Evolutionary conservation across 208 protist genomes (phyloP).

Genomic region (Leishmania turanica): DNA sequence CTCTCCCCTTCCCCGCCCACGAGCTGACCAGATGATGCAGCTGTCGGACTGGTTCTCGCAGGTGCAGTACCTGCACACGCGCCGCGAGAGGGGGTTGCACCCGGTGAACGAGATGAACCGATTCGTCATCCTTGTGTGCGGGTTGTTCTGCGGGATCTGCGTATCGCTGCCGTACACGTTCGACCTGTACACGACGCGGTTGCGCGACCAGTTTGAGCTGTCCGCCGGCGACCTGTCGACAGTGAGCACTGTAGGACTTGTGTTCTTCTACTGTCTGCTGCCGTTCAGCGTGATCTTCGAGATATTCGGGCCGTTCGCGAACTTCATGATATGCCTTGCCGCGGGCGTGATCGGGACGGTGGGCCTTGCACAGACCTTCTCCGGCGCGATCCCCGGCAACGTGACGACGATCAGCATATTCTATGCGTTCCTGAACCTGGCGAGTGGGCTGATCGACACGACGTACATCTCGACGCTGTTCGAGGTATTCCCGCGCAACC

Average conservation of each 20-base stretch:
- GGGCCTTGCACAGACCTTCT: slow-evolving; percentile 36
- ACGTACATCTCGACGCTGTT: slow-evolving; percentile 42
- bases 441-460: slow-evolving; percentile 37
- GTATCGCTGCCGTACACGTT: slow-evolving; percentile 47
- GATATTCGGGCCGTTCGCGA: slow-evolving; percentile 29
- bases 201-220: slow-evolving; percentile 33
- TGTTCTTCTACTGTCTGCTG: slow-evolving; percentile 44
- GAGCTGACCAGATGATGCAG: slow-evolving; percentile 5
- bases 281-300: slow-evolving; percentile 44
- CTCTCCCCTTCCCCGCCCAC: background rate
- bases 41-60: slow-evolving; percentile 36
- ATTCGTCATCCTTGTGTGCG: slow-evolving; percentile 46
- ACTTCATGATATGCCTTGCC: slow-evolving; percentile 30
- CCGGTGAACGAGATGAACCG: slow-evolving; percentile 43
- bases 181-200: slow-evolving; percentile 41
- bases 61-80: slow-evolving; percentile 27
- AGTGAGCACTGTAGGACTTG: slow-evolving; percentile 45
- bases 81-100: slow-evolving; percentile 31
- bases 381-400: slow-evolving; percentile 33
- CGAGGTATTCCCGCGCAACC: slow-evolving; percentile 50
- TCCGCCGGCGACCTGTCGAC: slow-evolving; percentile 44
- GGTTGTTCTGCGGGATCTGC: slow-evolving; percentile 47
- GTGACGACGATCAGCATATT: slow-evolving; percentile 36
- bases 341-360: slow-evolving; percentile 32
- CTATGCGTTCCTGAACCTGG: slow-evolving; percentile 44